Conservation (phyloP, 805 yeast genomes). For the Komagataella pseudopastoris region DNA sequence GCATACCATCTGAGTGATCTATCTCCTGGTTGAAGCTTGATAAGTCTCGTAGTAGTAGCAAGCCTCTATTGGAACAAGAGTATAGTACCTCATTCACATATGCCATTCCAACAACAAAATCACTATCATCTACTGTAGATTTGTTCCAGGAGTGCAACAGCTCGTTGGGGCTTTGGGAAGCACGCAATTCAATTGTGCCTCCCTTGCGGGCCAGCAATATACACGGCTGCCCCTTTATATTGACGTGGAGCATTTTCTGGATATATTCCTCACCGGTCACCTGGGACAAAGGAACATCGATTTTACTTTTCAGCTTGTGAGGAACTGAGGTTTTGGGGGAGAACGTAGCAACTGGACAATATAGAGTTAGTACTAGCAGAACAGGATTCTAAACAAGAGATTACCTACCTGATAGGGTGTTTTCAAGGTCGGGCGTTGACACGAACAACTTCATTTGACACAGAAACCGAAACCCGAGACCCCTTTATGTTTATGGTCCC, state of each 20-base stretch:
- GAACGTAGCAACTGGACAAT: neutral
- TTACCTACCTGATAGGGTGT: neutral
- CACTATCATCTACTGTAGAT: constrained; percentile 7
- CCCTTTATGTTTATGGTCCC: neutral
- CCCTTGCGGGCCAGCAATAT: constrained; percentile 1
- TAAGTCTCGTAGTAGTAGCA: constrained; percentile 10
- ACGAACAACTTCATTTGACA: neutral
- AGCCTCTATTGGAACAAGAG: constrained; percentile 13
- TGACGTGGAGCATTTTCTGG: constrained; percentile 1
- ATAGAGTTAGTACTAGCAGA: neutral
- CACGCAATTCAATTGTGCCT: constrained; percentile 10
- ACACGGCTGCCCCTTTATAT: neutral
- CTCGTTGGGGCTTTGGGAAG: neutral
- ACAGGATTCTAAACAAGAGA: neutral
- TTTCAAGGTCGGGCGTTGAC: neutral
- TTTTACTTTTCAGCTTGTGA: neutral
- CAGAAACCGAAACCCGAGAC: neutral
- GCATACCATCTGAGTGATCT: neutral
- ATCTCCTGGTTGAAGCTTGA: constrained; percentile 4
- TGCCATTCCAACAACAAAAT: constrained; percentile 10
- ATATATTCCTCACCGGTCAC: neutral
- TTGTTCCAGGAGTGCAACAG: constrained; percentile 7
- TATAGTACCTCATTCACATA: constrained; percentile 7
- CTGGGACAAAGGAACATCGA: neutral
- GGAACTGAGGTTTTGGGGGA: neutral